These are phyloP conservation scores for Lachnellula suecica DNA, from an alignment of 2,329 filamentous ascomycete species.

Conservation along the genomic window DNA sequence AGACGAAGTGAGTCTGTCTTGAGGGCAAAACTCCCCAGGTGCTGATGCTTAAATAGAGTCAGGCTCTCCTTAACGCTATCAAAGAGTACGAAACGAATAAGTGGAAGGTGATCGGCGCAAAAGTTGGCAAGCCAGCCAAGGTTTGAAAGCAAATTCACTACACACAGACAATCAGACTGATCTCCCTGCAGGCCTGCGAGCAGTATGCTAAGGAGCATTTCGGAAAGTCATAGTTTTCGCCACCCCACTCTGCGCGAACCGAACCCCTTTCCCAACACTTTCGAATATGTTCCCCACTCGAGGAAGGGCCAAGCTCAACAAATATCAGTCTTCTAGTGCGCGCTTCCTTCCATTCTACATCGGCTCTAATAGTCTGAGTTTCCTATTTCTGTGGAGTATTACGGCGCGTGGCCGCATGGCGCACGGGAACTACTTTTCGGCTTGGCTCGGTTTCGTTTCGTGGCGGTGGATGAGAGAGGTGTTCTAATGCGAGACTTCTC, in stretches of 20 bases:
- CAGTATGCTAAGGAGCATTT: slow-evolving; percentile 98
- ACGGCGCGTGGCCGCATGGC: slow-evolving; percentile 16
- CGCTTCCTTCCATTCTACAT: not conserved
- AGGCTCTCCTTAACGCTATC: slow-evolving; percentile 82
- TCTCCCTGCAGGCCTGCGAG: slow-evolving; percentile 65
- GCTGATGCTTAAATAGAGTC: slow-evolving; percentile 33
- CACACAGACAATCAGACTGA: not conserved
- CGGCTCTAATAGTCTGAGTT: slow-evolving; percentile 2
- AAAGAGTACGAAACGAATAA: slow-evolving; percentile 99
- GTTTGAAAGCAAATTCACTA: slow-evolving; percentile 40
- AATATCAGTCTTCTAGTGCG: not conserved
- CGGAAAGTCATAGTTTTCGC: slow-evolving; percentile 24
- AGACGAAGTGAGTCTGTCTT: slow-evolving; percentile 69
- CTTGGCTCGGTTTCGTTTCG: slow-evolving; percentile 5
- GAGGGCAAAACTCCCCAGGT: slow-evolving; percentile 8
- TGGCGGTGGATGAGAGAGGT: not conserved
- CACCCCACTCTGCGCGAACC: not conserved
- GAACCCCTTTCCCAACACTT: not conserved
- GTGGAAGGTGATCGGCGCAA: slow-evolving; percentile 96
- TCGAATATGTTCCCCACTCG: not conserved
- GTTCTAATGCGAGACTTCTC: slow-evolving; percentile 7
- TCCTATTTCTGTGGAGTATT: slow-evolving; percentile 5
- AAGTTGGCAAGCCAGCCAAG: slow-evolving; percentile 97
- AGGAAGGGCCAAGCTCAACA: not conserved
- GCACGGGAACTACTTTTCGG: slow-evolving; percentile 11